These are phyloP conservation scores for Populus simonii DNA, from an alignment of 345 rosid species.

Conservation along the genomic window DNA sequence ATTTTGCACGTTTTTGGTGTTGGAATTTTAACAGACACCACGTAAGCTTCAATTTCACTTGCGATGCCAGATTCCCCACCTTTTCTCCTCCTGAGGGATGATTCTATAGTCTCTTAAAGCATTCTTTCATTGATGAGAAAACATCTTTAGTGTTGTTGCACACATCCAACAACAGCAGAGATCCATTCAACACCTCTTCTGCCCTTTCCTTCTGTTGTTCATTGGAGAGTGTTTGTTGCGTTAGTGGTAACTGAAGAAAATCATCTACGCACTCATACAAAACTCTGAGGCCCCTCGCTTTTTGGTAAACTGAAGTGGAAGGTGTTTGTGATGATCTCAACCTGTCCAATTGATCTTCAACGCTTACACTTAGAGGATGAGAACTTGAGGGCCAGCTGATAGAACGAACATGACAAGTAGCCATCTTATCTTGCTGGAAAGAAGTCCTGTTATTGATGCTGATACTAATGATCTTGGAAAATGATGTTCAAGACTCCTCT, in stretches of 20 bases:
- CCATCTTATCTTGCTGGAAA: slow-evolving; percentile 6
- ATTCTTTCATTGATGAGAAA: slow-evolving; percentile 7
- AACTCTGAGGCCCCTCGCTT: not conserved
- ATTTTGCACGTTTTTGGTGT: no score
- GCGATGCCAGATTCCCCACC: not conserved
- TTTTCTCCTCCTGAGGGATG: slow-evolving; percentile 4
- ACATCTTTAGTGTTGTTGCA: slow-evolving; percentile 2
- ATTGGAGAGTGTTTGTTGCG: not conserved
- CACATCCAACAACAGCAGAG: not conserved
- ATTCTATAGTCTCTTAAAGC: not conserved
- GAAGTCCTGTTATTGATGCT: not conserved
- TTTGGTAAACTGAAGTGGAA: slow-evolving; percentile 12
- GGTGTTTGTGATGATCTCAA: slow-evolving; percentile 21
- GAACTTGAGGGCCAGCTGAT: slow-evolving; percentile 28
- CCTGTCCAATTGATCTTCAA: slow-evolving; percentile 22
- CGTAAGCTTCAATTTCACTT: slow-evolving; percentile 1
- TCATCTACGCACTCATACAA: not conserved
- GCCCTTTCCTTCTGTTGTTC: not conserved
- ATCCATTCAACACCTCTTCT: slow-evolving; percentile 6
- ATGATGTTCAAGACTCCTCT: not conserved
- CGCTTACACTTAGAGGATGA: slow-evolving; percentile 21
- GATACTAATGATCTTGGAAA: not conserved
- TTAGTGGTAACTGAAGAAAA: slow-evolving; percentile 1
- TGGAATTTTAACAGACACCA: no score
- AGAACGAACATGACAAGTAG: slow-evolving; percentile 23